phyloP scores from a whole-genome alignment of 164 flowering plant species.

The Echeveria elegans region DNA sequence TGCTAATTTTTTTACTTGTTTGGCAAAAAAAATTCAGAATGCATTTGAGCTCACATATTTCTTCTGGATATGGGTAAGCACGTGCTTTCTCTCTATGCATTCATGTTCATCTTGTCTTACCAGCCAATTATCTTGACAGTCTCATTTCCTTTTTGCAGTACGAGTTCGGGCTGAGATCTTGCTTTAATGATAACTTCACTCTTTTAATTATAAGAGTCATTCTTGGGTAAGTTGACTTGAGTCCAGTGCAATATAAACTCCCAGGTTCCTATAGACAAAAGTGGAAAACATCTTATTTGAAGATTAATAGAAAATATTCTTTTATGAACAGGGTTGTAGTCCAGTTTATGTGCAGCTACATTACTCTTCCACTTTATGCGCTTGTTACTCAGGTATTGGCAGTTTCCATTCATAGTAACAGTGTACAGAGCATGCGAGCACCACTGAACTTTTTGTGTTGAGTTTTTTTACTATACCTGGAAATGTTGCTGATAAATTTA shows the following conservation, averaged over 20 bases:
- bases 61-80: conserved; percentile 5
- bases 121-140: neutral
- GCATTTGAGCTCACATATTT: conserved; percentile 84
- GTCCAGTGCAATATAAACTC: neutral
- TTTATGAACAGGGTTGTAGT: conserved; percentile 45
- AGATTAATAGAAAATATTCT: conserved; percentile 1
- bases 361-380: conserved; percentile 90
- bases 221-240: conserved; percentile 2
- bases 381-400: conserved; percentile 83
- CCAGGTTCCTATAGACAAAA: neutral
- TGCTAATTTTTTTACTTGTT: neutral
- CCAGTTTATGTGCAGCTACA: conserved; percentile 81
- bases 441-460: neutral
- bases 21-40: conserved; percentile 45
- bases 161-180: conserved; percentile 7
- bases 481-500: neutral
- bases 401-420: neutral
- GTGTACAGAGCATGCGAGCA: neutral
- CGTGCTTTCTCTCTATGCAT: neutral
- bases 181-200: conserved; percentile 8
- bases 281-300: neutral
- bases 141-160: conserved; percentile 3
- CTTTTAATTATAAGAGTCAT: conserved; percentile 5
- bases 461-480: neutral
- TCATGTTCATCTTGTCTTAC: neutral